Evolutionary conservation across 2,329 filamentous ascomycete species (phyloP).

Genomic region (Ramularia collo-cygni): DNA sequence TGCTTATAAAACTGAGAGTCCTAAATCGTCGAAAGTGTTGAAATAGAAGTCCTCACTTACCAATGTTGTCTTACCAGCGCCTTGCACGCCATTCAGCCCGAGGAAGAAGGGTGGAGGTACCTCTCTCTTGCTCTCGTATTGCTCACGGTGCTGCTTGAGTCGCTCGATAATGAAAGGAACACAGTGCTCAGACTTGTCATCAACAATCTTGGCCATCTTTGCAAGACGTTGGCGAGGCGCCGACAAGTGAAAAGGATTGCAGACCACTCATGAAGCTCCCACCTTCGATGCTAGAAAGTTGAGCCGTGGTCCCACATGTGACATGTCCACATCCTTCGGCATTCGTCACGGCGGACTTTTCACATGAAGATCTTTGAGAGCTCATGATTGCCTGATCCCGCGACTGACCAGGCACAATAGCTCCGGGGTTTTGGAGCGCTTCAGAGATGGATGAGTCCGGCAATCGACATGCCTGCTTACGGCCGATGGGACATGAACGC

Average conservation of each 20-base stretch:
- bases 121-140: constrained; percentile 31
- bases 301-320: background rate
- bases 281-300: constrained; percentile 1
- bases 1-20: too few species aligned
- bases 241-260: constrained; percentile 17
- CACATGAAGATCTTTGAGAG: constrained; percentile 8
- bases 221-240: constrained; percentile 1
- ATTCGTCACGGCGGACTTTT: background rate
- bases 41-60: constrained; percentile 38
- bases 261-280: too few species aligned
- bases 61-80: constrained; percentile 85
- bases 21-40: too few species aligned
- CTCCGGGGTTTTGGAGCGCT: too few species aligned
- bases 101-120: constrained; percentile 65
- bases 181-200: constrained; percentile 73
- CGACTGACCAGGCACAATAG: too few species aligned
- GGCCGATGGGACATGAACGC: background rate
- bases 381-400: background rate
- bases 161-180: constrained; percentile 67
- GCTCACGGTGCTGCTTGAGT: constrained; percentile 45
- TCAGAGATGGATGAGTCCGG: too few species aligned
- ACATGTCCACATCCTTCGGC: too few species aligned
- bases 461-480: too few species aligned
- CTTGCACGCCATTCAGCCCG: constrained; percentile 86
- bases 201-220: constrained; percentile 50